phyloP scores from a whole-genome alignment of 106 monocot species.

The Platanthera zijinensis region DNA sequence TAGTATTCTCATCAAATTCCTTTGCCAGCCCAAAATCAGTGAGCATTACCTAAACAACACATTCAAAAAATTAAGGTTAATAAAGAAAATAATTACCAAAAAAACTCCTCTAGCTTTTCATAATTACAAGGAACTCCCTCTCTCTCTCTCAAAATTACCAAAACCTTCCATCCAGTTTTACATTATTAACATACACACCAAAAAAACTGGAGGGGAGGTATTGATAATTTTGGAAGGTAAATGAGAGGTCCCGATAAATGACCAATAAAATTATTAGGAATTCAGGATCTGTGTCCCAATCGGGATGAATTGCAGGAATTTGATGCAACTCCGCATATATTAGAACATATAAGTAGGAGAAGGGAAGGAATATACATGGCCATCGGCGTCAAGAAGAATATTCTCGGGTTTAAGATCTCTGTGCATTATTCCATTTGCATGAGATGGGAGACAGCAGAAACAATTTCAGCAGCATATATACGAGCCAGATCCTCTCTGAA shows the following conservation, averaged over 20 bases:
- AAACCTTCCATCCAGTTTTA: too few relatives aligned
- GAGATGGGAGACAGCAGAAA: slow-evolving; percentile 98
- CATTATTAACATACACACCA: too few relatives aligned
- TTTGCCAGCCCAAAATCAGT: slow-evolving; percentile 99
- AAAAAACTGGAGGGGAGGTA: too few relatives aligned
- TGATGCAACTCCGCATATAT: neutral
- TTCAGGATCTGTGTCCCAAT: too few relatives aligned
- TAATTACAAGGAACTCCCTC: too few relatives aligned
- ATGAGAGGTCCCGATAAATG: too few relatives aligned
- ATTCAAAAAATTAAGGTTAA: neutral
- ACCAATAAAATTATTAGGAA: too few relatives aligned
- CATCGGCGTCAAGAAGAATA: slow-evolving; percentile 90
- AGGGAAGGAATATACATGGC: slow-evolving; percentile 52
- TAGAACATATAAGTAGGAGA: neutral
- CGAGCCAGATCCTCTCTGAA: slow-evolving; percentile 97
- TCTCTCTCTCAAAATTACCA: too few relatives aligned
- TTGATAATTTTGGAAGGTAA: too few relatives aligned
- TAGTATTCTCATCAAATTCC: slow-evolving; percentile 84
- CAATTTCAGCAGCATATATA: slow-evolving; percentile 90
- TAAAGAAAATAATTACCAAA: neutral
- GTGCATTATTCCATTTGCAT: slow-evolving; percentile 97
- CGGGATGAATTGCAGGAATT: neutral
- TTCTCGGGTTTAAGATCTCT: slow-evolving; percentile 98
- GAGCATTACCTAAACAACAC: slow-evolving; percentile 60
- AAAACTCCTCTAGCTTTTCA: too few relatives aligned